Percentiles rank a stretch among this genome's conserved stretches.
Evolutionary conservation across 2,329 filamentous ascomycete genomes (phyloP).

Genomic region (Beauveria caledonica): DNA sequence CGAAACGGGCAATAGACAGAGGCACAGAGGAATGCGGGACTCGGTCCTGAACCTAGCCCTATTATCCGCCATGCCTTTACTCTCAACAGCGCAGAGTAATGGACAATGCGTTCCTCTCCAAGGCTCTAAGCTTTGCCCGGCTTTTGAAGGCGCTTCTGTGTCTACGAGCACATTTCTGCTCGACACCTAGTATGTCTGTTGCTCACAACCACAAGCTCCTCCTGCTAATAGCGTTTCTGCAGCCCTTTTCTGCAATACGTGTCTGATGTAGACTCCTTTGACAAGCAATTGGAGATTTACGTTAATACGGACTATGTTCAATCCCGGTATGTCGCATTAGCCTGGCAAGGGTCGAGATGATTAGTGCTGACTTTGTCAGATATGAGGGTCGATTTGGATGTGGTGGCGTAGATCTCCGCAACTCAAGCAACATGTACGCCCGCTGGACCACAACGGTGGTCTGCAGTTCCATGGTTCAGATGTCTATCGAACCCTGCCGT

Average conservation of each 20-base stretch:
- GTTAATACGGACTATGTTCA: slow-evolving; percentile 67
- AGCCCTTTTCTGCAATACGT: slow-evolving; percentile 85
- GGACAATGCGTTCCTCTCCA: slow-evolving; percentile 55
- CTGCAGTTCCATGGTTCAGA: slow-evolving; percentile 91
- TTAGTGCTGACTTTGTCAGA: slow-evolving; percentile 38
- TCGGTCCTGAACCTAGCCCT: slow-evolving; percentile 17
- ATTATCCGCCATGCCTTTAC: slow-evolving; percentile 19
- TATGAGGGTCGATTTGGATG: slow-evolving; percentile 79
- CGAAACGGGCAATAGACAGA: slow-evolving; percentile 11
- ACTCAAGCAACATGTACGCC: slow-evolving; percentile 78
- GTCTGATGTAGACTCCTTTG: slow-evolving; percentile 67
- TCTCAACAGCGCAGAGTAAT: slow-evolving; percentile 28
- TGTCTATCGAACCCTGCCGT: slow-evolving; percentile 63
- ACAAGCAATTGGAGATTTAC: slow-evolving; percentile 64
- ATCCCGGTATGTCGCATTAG: slow-evolving; percentile 54
- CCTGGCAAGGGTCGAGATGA: neutral
- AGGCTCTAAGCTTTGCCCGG: slow-evolving; percentile 61
- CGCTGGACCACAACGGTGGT: slow-evolving; percentile 87
- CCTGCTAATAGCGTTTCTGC: slow-evolving; percentile 18
- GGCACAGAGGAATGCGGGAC: slow-evolving; percentile 14
- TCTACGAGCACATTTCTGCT: slow-evolving; percentile 53
- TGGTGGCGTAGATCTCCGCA: slow-evolving; percentile 63
- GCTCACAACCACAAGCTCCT: neutral
- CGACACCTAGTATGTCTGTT: slow-evolving; percentile 48
- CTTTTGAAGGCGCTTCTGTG: slow-evolving; percentile 64